Percentiles rank a stretch among this genome's conserved stretches.
phyloP scores from a whole-genome alignment of 2,329 filamentous ascomycete species.

The Hymenoscyphus salicellus region DNA sequence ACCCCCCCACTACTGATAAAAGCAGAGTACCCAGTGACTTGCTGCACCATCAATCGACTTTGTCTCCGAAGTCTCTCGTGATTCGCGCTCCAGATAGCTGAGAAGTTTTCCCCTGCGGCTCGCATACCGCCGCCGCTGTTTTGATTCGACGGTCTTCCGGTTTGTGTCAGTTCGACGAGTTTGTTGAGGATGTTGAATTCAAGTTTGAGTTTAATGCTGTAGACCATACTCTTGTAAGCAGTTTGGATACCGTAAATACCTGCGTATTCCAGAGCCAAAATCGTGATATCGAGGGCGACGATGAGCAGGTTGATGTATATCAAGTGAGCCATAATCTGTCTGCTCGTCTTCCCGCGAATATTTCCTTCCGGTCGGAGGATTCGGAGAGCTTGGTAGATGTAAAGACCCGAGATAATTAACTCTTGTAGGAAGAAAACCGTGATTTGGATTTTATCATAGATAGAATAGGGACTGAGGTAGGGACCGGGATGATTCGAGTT shows the following conservation, averaged over 20 bases:
- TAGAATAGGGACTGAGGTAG: conserved; percentile 26
- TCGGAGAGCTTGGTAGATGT: conserved; percentile 48
- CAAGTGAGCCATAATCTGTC: conserved; percentile 42
- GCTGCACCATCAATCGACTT: not conserved
- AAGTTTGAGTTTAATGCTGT: conserved; percentile 45
- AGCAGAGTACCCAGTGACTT: not conserved
- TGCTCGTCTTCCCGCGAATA: conserved; percentile 14
- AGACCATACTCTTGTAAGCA: conserved; percentile 40
- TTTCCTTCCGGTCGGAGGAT: conserved; percentile 15
- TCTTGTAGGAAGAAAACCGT: conserved; percentile 48
- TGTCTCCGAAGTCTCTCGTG: not conserved
- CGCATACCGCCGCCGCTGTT: not conserved
- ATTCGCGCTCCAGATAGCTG: not conserved
- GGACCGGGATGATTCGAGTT: conserved; percentile 2
- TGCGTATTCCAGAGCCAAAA: conserved; percentile 40
- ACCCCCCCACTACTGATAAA: not conserved
- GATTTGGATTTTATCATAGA: conserved; percentile 50
- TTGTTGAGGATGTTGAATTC: conserved; percentile 46
- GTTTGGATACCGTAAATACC: conserved; percentile 39
- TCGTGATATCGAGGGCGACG: conserved; percentile 41
- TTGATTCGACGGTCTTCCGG: not conserved
- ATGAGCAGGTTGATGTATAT: conserved; percentile 47
- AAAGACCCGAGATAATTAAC: conserved; percentile 46
- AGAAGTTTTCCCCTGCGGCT: not conserved
- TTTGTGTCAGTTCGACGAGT: not conserved